Conservation (phyloP, 73 alveolate genomes). For the Symbiodinium natans region DNA sequence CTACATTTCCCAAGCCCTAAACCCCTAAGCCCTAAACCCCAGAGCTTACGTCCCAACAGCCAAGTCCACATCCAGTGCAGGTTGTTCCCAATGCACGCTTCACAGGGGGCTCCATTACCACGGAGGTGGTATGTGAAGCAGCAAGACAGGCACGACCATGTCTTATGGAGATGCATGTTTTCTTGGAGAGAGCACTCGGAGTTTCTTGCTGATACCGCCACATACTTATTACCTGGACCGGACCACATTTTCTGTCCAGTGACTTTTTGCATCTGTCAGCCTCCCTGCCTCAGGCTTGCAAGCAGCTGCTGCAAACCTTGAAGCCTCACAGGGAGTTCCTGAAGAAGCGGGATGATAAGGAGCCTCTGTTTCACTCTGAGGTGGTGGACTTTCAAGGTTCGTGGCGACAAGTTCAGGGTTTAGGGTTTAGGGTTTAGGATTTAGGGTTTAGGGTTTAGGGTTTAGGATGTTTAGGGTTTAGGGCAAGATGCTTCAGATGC, state of each 20-base stretch:
- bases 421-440: too few relatives aligned
- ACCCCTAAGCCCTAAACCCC: too few relatives aligned
- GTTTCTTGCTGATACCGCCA: not conserved
- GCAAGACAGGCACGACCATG: constrained; percentile 57
- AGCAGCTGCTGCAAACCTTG: constrained; percentile 53
- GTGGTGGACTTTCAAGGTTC: too few relatives aligned
- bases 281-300: constrained; percentile 93
- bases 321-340: constrained; percentile 72
- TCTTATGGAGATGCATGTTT: not conserved
- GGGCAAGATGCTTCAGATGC: too few relatives aligned
- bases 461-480: too few relatives aligned
- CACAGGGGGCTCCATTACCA: constrained; percentile 90
- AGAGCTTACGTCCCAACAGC: too few relatives aligned
- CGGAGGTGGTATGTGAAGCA: constrained; percentile 87
- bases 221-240: too few relatives aligned
- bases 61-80: not conserved
- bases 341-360: constrained; percentile 63
- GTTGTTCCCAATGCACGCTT: constrained; percentile 90
- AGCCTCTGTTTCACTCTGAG: not conserved
- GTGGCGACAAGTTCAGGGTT: too few relatives aligned
- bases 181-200: not conserved
- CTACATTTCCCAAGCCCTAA: not conserved
- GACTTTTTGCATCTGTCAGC: too few relatives aligned
- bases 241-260: too few relatives aligned
- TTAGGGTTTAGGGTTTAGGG: too few relatives aligned